Percentiles rank a stretch among this genome's conserved stretches.
Conservation (phyloP, 2,329 filamentous ascomycete genomes). For the Fusarium verrucosum region DNA sequence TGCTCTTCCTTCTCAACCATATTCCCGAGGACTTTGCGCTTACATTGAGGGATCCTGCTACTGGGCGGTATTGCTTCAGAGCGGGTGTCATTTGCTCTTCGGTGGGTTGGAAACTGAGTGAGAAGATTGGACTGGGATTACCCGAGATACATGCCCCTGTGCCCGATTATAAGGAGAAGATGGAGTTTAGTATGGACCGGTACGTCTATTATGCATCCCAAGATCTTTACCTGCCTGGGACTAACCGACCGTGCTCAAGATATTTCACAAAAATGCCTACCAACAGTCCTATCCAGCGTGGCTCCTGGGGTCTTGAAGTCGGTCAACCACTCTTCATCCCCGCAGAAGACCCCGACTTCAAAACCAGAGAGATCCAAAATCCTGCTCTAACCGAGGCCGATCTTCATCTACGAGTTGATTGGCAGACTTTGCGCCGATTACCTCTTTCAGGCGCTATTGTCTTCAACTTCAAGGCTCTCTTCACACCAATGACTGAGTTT, state of each 20-base stretch:
- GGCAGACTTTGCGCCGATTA: conserved; percentile 84
- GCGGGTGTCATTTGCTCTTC: conserved; percentile 82
- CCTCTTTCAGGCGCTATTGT: conserved; percentile 79
- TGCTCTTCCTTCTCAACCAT: conserved; percentile 78
- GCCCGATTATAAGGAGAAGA: conserved; percentile 87
- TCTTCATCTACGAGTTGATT: conserved; percentile 80
- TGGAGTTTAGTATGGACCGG: conserved; percentile 88
- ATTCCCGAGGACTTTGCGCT: conserved; percentile 87
- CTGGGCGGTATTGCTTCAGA: conserved; percentile 77
- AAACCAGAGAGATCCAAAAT: conserved; percentile 66
- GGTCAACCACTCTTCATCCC: conserved; percentile 80
- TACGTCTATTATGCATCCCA: conserved; percentile 50
- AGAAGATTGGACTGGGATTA: conserved; percentile 77
- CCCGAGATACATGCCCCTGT: conserved; percentile 77
- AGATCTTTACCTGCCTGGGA: rapidly evolving
- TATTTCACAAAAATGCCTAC: conserved; percentile 83
- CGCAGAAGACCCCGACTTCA: conserved; percentile 71
- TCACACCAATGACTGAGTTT: conserved; percentile 77
- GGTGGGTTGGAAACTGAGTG: conserved; percentile 79
- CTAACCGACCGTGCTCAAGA: conserved; percentile 51
- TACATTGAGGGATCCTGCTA: conserved; percentile 74
- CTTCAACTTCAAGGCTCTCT: conserved; percentile 90
- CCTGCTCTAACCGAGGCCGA: conserved; percentile 65
- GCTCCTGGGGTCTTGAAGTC: conserved; percentile 84
- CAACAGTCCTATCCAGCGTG: conserved; percentile 80